Evolutionary conservation across 805 yeast species (phyloP), one percentile per base, ranked within the genome.

Genomic region (Ogataea henricii): DNA sequence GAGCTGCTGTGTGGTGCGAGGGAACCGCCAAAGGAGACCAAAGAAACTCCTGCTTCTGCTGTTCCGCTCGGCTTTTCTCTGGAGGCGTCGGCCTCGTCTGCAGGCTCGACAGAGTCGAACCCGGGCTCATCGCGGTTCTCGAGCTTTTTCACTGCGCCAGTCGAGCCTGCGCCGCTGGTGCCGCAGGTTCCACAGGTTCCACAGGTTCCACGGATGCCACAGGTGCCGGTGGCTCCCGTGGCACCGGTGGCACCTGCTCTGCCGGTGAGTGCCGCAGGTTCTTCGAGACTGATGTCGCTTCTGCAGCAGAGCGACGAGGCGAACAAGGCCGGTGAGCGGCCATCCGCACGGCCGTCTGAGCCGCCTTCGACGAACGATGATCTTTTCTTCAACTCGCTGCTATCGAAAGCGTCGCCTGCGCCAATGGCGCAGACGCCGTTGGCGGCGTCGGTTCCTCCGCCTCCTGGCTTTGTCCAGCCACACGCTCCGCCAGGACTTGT

Each of bases 331-430:
- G 16, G 21, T 16, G 20, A 25, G n/a, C 36, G 22, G n/a, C 44
- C 21, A 2, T 39, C 23, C n/a, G 25, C n/a, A n/a, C n/a, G 29
- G 22, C 35, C 14, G 32, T 30, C 30, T 21, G 18, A 13, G 22
- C 45, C 21, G 20, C 34, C 36, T 30, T 17, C 16, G 29, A 22
- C 17, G 30, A 33, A 48, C 16, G 62, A 64, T 53, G 79, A 76
- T 49, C 59, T 71, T 13, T 78, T 78, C 51, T 75, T 78, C 56
- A 68, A 73, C 65, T 71, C 81, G 4, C 62, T 78, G 46, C 59
- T 78, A 52, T 67, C 70, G 34, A 75, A 73, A 49, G 18, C 41
- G 14, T 7, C 9, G 9, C 26, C 26, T 23, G 59, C 65, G 10
- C 58, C 36, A 2, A 27, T 37, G 13, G 37, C 34, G 20, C 30